Base-by-base conservation (phyloP, 495 filamentous ascomycete species). In the Hypoxylon perforatum region DNA sequence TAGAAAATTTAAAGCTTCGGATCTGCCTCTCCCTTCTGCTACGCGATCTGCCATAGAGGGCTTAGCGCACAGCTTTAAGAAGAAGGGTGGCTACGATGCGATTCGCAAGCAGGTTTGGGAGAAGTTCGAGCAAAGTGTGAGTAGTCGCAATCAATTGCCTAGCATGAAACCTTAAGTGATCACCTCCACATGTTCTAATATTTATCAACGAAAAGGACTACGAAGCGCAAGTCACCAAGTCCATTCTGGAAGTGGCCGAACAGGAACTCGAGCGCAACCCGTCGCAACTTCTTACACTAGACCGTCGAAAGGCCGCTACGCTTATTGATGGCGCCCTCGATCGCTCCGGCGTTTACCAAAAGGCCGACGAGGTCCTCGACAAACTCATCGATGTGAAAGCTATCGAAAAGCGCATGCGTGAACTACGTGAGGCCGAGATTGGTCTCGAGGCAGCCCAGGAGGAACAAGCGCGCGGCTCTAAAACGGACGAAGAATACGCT, bases 281-380 rank as follows among this genome's bases (percentile, higher is more conserved):
- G 0, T 79, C 80, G 0, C 79, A 81, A 44, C 82, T 94, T 25
- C 85, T 97, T 1, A 90, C 91, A 5, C 84, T 92, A 9, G 91
- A 94, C 59, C 87, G 91, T 6, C 82, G 87, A 18, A 93, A 94
- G 78, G 91, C 92, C 33, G 91, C 90, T 18, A 86, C 91, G 4
- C 82, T 97, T 17, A 90, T 97, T 47, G 92, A 96, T 74, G 93
- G 93, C 44, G 92, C 91, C 0, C 88, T 92, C 25, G 92, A 96
- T 65, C 87, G 93, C 44, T 89, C 86, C 52, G 89, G 90, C 53
- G 86, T 95, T 41, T 97, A 96, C 77, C 88, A 91, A 60, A 86
- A 82, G 48, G 91, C 90, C 4, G 85, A 92, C 61, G 79, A 80
- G 1, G 84, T 87, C 21, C 82, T 97, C 28, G 85, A 92, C 68